Conservation (phyloP, 1,139 yeast species). For the Candida sanyaensis region DNA sequence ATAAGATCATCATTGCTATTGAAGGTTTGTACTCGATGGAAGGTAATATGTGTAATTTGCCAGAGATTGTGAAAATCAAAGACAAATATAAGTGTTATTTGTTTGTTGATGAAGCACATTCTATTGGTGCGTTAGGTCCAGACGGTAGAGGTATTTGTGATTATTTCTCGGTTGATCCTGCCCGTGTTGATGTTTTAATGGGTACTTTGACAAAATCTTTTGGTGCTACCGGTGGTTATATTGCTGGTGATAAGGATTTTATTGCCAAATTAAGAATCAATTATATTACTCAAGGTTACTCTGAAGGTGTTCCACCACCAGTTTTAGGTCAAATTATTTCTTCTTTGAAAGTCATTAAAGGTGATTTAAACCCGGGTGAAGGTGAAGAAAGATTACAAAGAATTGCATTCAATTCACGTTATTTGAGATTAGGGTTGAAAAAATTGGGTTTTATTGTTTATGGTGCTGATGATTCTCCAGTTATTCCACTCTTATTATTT, state of each 20-base stretch:
- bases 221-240: slow-evolving; percentile 98
- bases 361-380: slow-evolving; percentile 87
- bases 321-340: slow-evolving; percentile 87
- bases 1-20: slow-evolving; percentile 86
- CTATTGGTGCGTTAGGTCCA: slow-evolving; percentile 97
- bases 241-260: slow-evolving; percentile 70
- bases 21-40: slow-evolving; percentile 99
- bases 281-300: slow-evolving; percentile 72
- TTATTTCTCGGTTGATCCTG: slow-evolving; percentile 78
- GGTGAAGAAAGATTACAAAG: slow-evolving; percentile 89
- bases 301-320: slow-evolving; percentile 89
- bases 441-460: slow-evolving; percentile 90
- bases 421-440: slow-evolving; percentile 85
- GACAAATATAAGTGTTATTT: slow-evolving; percentile 86
- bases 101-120: slow-evolving; percentile 96
- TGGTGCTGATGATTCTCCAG: slow-evolving; percentile 97
- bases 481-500: slow-evolving; percentile 82
- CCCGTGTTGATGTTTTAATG: slow-evolving; percentile 83
- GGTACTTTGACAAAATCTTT: slow-evolving; percentile 97
- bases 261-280: slow-evolving; percentile 75
- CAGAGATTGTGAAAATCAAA: slow-evolving; percentile 71
- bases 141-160: slow-evolving; percentile 94
- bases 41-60: slow-evolving; percentile 90
- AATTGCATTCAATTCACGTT: slow-evolving; percentile 93
- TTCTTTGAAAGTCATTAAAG: slow-evolving; percentile 76